A percentile compares a stretch with the other conserved stretches of the same genome.
These are phyloP conservation scores for Fusarium equiseti DNA, from an alignment of 2,329 filamentous ascomycete genomes.

Conservation along the genomic window DNA sequence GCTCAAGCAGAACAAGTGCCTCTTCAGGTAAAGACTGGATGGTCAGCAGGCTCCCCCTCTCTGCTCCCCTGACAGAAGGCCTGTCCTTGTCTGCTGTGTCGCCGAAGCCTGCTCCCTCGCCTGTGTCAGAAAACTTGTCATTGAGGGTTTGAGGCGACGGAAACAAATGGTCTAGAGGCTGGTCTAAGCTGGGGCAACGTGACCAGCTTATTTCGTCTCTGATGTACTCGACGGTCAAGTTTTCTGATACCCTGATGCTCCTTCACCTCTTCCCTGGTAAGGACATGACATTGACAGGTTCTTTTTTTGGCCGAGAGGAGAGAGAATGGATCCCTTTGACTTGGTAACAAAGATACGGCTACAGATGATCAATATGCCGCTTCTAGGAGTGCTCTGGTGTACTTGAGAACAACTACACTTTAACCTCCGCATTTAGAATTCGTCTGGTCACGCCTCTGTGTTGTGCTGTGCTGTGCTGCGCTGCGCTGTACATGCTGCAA, in stretches of 20 bases:
- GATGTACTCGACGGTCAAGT: not conserved
- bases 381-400: not conserved
- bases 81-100: constrained; percentile 45
- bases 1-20: constrained; percentile 44
- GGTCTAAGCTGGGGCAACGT: not conserved
- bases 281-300: constrained; percentile 28
- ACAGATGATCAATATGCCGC: constrained; percentile 22
- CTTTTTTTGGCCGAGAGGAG: constrained; percentile 19
- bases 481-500: constrained; percentile 9
- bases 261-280: constrained; percentile 15
- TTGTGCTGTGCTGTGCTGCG: constrained; percentile 4
- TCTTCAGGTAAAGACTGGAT: constrained; percentile 43
- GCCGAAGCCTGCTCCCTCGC: constrained; percentile 27
- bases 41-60: constrained; percentile 49
- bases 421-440: constrained; percentile 22
- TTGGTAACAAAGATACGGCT: not conserved
- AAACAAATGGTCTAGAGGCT: not conserved
- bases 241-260: not conserved
- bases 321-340: constrained; percentile 5
- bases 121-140: not conserved
- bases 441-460: constrained; percentile 24
- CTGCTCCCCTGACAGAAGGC: constrained; percentile 44
- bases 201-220: not conserved
- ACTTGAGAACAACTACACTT: constrained; percentile 3
- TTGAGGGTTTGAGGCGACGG: not conserved